Percentiles rank a stretch among this genome's conserved stretches.
These are phyloP conservation scores for Eimeria sp. DNA, from an alignment of 169 alveolate species.

Conservation along the genomic window DNA sequence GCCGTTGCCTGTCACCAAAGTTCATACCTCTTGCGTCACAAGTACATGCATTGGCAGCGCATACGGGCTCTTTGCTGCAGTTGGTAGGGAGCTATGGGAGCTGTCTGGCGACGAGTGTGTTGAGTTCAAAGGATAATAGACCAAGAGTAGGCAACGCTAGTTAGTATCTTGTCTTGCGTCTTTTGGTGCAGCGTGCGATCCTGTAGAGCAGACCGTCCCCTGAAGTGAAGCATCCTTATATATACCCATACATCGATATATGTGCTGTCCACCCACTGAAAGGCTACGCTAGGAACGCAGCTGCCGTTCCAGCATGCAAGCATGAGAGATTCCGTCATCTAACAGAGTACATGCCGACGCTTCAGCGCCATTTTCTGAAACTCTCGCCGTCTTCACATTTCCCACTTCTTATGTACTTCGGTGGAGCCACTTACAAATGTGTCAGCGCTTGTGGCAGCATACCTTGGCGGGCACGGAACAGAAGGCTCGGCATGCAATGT, in stretches of 20 bases:
- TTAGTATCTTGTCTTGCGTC: not conserved
- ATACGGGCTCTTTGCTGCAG: not conserved
- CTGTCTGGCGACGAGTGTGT: not conserved
- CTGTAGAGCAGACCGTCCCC: not conserved
- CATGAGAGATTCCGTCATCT: not conserved
- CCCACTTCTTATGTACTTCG: not conserved
- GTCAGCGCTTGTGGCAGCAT: not conserved
- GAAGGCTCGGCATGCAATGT: not conserved
- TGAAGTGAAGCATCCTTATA: not conserved
- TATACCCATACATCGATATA: not conserved
- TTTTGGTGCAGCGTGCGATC: not conserved
- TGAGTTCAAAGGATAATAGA: not conserved
- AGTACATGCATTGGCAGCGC: constrained; percentile 16
- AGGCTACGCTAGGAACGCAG: not conserved
- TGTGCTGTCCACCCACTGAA: not conserved
- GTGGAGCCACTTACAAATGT: not conserved
- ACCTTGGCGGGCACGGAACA: not conserved
- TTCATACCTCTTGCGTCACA: not conserved
- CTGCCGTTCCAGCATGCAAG: not conserved
- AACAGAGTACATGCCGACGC: not conserved
- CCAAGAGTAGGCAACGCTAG: not conserved
- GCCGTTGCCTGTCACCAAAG: not conserved
- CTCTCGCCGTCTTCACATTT: not conserved
- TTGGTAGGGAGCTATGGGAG: not conserved
- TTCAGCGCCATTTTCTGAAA: not conserved